Evolutionary conservation across 169 alveolate species (phyloP).

Genomic region (Theileria luwenshuni): DNA sequence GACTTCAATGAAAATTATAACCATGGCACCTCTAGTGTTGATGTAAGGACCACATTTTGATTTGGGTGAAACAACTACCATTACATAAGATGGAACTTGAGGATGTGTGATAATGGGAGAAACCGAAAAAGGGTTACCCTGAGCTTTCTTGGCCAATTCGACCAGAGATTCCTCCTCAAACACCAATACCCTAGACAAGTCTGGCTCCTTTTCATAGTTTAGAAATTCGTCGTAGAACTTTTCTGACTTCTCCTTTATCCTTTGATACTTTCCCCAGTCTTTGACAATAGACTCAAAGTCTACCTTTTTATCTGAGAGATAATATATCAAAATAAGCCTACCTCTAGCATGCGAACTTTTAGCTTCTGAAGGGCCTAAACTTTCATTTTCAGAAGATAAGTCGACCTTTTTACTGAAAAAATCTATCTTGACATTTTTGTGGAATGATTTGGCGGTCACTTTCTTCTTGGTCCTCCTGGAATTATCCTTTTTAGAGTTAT

Average conservation of each 20-base stretch:
- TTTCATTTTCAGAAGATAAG: not conserved
- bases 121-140: not conserved
- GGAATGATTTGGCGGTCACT: conserved; percentile 15
- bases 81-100: conserved; percentile 28
- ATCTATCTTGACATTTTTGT: conserved; percentile 9
- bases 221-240: conserved; percentile 20
- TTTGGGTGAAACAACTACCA: conserved; percentile 30
- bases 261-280: conserved; percentile 18
- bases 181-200: conserved; percentile 44
- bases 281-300: not conserved
- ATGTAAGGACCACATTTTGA: conserved; percentile 55
- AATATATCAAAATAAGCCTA: too few species aligned
- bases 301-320: not conserved
- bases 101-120: conserved; percentile 37
- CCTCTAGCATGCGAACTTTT: too few species aligned
- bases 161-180: conserved; percentile 16
- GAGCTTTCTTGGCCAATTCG: not conserved
- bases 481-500: not conserved
- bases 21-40: conserved; percentile 56
- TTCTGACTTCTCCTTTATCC: conserved; percentile 44
- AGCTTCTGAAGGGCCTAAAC: too few species aligned
- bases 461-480: not conserved
- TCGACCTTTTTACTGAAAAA: conserved; percentile 7
- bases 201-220: conserved; percentile 4
- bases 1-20: conserved; percentile 40